phyloP scores from a whole-genome alignment of 345 rosid species.

The Isatis tinctoria region DNA sequence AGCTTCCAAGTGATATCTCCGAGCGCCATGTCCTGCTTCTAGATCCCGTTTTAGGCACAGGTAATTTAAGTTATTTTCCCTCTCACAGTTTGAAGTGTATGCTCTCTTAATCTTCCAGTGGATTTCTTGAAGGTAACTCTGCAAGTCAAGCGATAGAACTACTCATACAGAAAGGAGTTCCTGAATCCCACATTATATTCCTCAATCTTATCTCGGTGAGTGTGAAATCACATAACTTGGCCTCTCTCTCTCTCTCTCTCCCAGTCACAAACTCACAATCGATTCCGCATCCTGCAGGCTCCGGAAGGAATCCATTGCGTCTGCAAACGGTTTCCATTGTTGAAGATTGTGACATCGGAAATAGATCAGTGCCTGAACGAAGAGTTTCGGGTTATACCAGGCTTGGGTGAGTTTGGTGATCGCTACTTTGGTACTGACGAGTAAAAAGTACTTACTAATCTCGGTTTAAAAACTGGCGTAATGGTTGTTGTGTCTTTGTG shows the following conservation, averaged over 20 bases:
- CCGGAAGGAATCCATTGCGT: conserved; percentile 98
- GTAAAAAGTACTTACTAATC: conserved; percentile 25
- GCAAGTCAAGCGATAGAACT: conserved; percentile 92
- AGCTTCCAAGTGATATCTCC: conserved; percentile 91
- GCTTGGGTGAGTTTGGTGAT: conserved; percentile 98
- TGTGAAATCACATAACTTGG: conserved; percentile 6
- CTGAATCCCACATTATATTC: conserved; percentile 94
- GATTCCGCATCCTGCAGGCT: conserved; percentile 45
- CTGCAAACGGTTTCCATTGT: conserved; percentile 67
- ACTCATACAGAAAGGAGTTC: conserved; percentile 88
- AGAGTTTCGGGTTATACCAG: conserved; percentile 93
- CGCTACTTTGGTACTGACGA: conserved; percentile 98
- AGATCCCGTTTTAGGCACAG: conserved; percentile 95
- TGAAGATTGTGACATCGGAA: conserved; percentile 96
- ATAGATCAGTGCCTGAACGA: conserved; percentile 79
- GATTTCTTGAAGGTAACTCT: conserved; percentile 65
- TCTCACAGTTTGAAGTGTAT: background rate
- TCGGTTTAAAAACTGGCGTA: background rate
- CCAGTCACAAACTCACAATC: background rate
- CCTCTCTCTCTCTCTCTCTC: background rate
- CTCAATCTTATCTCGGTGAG: conserved; percentile 89
- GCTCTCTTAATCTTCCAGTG: background rate
- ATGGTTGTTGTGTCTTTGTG: conserved; percentile 6
- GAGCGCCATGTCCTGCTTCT: conserved; percentile 97
- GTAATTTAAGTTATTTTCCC: conserved; percentile 30